A percentile compares a stretch with the other conserved stretches of the same genome.
Conservation (phyloP, 2,329 filamentous ascomycete species). For the Dactylonectria estremocensis region DNA sequence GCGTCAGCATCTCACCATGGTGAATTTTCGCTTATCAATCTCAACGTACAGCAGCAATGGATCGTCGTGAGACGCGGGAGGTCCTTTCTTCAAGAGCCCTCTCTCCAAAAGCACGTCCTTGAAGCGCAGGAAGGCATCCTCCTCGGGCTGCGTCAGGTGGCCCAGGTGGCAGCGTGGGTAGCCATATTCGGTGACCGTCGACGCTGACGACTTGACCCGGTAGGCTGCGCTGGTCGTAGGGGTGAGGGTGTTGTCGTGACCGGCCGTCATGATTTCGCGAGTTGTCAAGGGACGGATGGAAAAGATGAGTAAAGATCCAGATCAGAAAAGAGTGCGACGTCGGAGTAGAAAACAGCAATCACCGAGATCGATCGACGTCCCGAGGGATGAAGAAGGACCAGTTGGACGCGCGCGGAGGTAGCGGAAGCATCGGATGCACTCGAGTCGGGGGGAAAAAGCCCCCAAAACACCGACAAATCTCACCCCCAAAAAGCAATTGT, state of each 20-base stretch:
- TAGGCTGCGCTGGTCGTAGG: slow-evolving; percentile 45
- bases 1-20: slow-evolving; percentile 30
- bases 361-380: neutral
- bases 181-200: slow-evolving; percentile 57
- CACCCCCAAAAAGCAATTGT: neutral
- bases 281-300: neutral
- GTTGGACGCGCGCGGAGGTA: neutral
- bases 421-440: slow-evolving; percentile 12
- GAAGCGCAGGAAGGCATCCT: slow-evolving; percentile 78
- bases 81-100: slow-evolving; percentile 72
- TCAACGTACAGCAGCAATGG: slow-evolving; percentile 76
- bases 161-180: slow-evolving; percentile 87
- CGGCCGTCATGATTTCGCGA: slow-evolving; percentile 44
- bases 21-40: slow-evolving; percentile 17
- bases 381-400: neutral
- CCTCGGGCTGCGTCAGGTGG: slow-evolving; percentile 80
- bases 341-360: neutral
- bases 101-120: slow-evolving; percentile 77
- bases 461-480: slow-evolving; percentile 23
- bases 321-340: neutral
- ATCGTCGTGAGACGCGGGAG: slow-evolving; percentile 78
- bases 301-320: neutral
- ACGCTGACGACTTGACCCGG: slow-evolving; percentile 50
- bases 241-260: slow-evolving; percentile 37
- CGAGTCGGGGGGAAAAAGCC: slow-evolving; percentile 5